A percentile compares a stretch with the other conserved stretches of the same genome.
phyloP scores from a whole-genome alignment of 352 stramenopile genomes.

The Phytophthora multivora region DNA sequence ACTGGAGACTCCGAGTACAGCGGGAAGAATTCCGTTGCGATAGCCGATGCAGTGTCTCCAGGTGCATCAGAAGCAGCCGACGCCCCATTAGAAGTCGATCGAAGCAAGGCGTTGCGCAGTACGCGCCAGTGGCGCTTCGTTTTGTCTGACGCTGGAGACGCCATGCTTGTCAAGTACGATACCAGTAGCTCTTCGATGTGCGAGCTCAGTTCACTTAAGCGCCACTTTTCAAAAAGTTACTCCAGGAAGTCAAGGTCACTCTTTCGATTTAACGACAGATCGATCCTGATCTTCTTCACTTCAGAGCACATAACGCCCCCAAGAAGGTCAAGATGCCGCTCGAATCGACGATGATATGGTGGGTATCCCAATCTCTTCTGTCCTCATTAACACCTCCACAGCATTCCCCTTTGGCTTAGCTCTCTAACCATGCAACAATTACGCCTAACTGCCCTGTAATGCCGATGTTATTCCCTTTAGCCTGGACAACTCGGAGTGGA shows the following conservation, averaged over 20 bases:
- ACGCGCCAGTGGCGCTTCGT: conserved; percentile 72
- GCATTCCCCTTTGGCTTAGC: not conserved
- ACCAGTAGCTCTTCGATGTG: not conserved
- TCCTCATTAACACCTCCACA: not conserved
- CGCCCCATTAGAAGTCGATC: conserved; percentile 8
- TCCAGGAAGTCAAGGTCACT: not conserved
- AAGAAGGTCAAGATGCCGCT: conserved; percentile 68
- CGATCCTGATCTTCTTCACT: conserved; percentile 35
- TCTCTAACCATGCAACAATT: not conserved
- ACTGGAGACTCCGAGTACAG: conserved; percentile 29
- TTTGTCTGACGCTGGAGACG: conserved; percentile 26
- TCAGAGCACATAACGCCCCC: conserved; percentile 21
- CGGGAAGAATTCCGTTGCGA: conserved; percentile 71
- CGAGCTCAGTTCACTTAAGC: not conserved
- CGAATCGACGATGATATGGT: conserved; percentile 91
- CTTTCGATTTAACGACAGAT: conserved; percentile 20
- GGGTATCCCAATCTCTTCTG: conserved; percentile 10
- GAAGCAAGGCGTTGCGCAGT: conserved; percentile 65
- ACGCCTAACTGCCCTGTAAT: conserved; percentile 1
- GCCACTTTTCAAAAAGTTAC: conserved; percentile 5
- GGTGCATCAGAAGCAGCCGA: conserved; percentile 1
- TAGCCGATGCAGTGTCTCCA: conserved; percentile 52
- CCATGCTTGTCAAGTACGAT: conserved; percentile 25
- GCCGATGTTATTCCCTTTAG: conserved; percentile 32
- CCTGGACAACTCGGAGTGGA: conserved; percentile 98